Percentiles rank a stretch among this genome's conserved stretches.
phyloP scores from a whole-genome alignment of 1,284 basidiomycete species.

The Cryptococcus deneoformans region DNA sequence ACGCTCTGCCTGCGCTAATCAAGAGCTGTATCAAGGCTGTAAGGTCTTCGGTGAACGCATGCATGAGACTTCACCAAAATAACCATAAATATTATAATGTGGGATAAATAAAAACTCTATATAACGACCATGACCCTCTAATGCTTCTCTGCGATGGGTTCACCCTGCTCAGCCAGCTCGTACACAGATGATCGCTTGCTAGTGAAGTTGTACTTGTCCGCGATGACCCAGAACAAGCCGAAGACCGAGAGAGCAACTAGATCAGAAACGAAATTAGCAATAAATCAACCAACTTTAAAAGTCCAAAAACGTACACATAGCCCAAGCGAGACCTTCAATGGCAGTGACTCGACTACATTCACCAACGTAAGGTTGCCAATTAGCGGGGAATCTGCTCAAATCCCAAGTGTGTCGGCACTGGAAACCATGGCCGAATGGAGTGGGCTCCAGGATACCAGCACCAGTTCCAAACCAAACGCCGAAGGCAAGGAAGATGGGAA shows the following conservation, averaged over 20 bases:
- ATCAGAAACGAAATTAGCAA: not conserved
- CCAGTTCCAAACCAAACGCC: constrained; percentile 29
- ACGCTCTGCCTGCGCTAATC: no score
- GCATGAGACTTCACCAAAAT: no score
- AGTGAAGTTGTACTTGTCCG: constrained; percentile 29
- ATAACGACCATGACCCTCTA: not conserved
- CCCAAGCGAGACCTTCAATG: constrained; percentile 39
- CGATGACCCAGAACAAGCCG: constrained; percentile 32
- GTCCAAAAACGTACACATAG: constrained; percentile 29
- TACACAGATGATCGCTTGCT: constrained; percentile 27
- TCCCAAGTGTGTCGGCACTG: constrained; percentile 30
- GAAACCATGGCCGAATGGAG: constrained; percentile 42
- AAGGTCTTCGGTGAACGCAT: no score
- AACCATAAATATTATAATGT: no score
- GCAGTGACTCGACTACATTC: constrained; percentile 34
- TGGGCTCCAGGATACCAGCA: constrained; percentile 36
- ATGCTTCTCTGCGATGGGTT: constrained; percentile 10
- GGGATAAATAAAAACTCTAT: no score
- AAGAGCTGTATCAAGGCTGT: no score
- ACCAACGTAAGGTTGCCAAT: constrained; percentile 24
- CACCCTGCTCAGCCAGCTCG: constrained; percentile 18
- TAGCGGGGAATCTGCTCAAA: constrained; percentile 22
- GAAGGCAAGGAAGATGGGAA: constrained; percentile 31
- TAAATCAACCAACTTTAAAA: not conserved
- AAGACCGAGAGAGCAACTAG: constrained; percentile 33